A percentile compares a stretch with the other conserved stretches of the same genome.
Conservation (phyloP, 2,329 filamentous ascomycete species). For the Ophiostoma sp. region DNA sequence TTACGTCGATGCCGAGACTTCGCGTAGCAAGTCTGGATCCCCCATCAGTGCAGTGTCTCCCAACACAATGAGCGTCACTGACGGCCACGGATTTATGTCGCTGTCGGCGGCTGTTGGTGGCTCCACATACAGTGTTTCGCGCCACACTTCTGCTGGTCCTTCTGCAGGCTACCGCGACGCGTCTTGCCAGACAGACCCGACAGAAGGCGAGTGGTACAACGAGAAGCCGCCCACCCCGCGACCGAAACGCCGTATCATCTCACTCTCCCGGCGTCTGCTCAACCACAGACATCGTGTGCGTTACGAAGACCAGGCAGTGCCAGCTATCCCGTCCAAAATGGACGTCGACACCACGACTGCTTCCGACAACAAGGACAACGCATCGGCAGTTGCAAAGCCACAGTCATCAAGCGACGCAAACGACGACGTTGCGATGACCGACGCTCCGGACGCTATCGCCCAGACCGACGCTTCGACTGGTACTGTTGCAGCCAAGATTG, state of each 20-base stretch:
- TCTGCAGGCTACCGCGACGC: slow-evolving; percentile 52
- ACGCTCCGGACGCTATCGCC: background rate
- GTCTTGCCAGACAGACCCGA: slow-evolving; percentile 56
- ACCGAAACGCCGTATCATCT: slow-evolving; percentile 52
- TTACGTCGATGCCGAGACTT: slow-evolving; percentile 56
- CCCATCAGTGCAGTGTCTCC: slow-evolving; percentile 48
- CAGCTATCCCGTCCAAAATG: background rate
- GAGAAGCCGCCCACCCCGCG: slow-evolving; percentile 39
- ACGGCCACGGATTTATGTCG: background rate
- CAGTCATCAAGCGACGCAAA: background rate
- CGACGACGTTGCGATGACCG: slow-evolving; percentile 3
- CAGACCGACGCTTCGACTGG: background rate
- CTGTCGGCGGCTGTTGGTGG: slow-evolving; percentile 34
- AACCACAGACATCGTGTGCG: slow-evolving; percentile 49
- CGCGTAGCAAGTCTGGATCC: slow-evolving; percentile 55
- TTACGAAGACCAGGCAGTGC: slow-evolving; percentile 36
- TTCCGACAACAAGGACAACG: background rate
- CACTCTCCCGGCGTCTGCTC: slow-evolving; percentile 54
- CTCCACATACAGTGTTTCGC: slow-evolving; percentile 38
- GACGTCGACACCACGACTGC: background rate
- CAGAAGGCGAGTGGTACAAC: slow-evolving; percentile 56
- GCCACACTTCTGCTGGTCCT: slow-evolving; percentile 43
- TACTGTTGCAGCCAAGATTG: slow-evolving; percentile 9
- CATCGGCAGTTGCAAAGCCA: background rate
- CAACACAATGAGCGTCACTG: slow-evolving; percentile 32